Percentiles rank a stretch among this genome's conserved stretches.
Evolutionary conservation across 2,329 filamentous ascomycete species (phyloP).

Genomic region (Fusarium sp.): DNA sequence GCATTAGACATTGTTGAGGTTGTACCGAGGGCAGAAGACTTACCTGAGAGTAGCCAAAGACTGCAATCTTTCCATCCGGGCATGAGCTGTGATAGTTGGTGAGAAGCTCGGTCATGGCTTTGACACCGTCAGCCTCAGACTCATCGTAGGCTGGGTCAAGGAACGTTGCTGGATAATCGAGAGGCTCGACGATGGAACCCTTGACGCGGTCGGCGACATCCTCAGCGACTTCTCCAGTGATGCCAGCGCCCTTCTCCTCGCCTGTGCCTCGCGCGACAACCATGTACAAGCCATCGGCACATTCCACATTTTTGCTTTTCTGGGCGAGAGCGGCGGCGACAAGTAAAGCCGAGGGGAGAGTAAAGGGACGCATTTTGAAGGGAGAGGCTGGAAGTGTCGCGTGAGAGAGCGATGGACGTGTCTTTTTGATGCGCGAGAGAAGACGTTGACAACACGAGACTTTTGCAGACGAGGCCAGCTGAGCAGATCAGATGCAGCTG

Average conservation of each 20-base stretch:
- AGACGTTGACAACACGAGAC: not conserved
- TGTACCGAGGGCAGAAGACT: not conserved
- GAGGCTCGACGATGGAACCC: slow-evolving; percentile 49
- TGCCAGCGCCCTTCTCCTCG: slow-evolving; percentile 51
- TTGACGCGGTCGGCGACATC: slow-evolving; percentile 48
- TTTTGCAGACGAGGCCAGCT: not conserved
- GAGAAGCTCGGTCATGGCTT: slow-evolving; percentile 48
- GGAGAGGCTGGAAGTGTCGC: not conserved
- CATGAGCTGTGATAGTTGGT: slow-evolving; percentile 50
- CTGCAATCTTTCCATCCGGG: slow-evolving; percentile 54
- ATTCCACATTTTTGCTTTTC: slow-evolving; percentile 37
- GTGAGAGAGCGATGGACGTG: not conserved
- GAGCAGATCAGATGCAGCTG: not conserved
- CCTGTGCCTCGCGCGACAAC: slow-evolving; percentile 54
- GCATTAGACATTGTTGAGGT: not conserved
- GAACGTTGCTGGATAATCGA: slow-evolving; percentile 55
- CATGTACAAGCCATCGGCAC: slow-evolving; percentile 54
- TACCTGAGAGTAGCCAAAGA: slow-evolving; percentile 58
- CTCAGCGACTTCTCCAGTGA: slow-evolving; percentile 49
- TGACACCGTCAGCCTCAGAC: slow-evolving; percentile 51
- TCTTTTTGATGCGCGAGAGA: not conserved
- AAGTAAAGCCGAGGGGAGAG: slow-evolving; percentile 40
- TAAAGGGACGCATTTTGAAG: slow-evolving; percentile 32
- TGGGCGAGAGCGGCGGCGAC: slow-evolving; percentile 40
- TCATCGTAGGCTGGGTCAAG: slow-evolving; percentile 47